Evolutionary conservation across 257 asterid species (phyloP).

Genomic region (Agastache rugosa): DNA sequence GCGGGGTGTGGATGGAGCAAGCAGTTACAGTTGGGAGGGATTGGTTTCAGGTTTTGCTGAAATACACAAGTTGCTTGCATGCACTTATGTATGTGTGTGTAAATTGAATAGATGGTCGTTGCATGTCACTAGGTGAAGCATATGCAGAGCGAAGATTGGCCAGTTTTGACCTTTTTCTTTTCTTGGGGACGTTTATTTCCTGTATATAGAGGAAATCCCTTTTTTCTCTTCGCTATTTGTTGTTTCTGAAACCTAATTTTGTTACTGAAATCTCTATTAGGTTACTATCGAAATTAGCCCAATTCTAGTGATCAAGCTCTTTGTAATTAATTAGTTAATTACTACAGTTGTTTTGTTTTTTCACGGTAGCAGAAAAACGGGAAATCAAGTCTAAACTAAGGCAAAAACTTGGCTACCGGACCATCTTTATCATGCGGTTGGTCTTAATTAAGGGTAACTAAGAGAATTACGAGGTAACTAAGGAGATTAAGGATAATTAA

Average conservation of each 20-base stretch:
- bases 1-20: neutral
- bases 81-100: neutral
- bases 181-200: neutral
- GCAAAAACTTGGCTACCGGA: no score
- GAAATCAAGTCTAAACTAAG: no score
- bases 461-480: no score
- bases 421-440: no score
- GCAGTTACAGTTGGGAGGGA: neutral
- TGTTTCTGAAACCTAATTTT: neutral
- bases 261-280: neutral
- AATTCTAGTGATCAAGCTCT: neutral
- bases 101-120: neutral
- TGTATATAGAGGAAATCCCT: neutral
- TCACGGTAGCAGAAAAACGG: no score
- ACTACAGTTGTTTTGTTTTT: neutral
- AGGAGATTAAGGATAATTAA: no score
- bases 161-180: constrained; percentile 27
- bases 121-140: constrained; percentile 8
- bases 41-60: neutral
- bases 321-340: neutral
- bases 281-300: neutral
- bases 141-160: neutral
- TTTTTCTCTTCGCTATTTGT: neutral
- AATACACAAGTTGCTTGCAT: neutral
- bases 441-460: no score